Conservation (phyloP, 768 basidiomycete genomes). For the Hericium alpestre region DNA sequence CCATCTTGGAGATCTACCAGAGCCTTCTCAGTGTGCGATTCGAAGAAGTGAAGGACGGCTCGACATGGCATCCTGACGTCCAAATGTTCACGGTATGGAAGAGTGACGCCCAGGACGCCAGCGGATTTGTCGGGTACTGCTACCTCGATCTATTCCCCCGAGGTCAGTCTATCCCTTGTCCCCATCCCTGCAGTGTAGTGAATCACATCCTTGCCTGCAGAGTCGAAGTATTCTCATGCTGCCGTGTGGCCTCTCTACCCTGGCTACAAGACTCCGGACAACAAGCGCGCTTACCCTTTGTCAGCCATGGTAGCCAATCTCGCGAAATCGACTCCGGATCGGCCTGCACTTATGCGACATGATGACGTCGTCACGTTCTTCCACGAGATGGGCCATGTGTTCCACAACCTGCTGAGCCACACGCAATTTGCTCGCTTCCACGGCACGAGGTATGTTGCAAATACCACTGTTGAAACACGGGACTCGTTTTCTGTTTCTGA, state of each 20-base stretch:
- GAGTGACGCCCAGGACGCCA: slow-evolving; percentile 55
- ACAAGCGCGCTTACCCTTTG: slow-evolving; percentile 60
- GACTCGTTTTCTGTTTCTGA: slow-evolving; percentile 15
- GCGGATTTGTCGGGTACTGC: slow-evolving; percentile 74
- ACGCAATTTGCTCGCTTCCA: slow-evolving; percentile 74
- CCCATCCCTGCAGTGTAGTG: not conserved
- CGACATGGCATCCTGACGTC: slow-evolving; percentile 84
- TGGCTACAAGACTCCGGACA: slow-evolving; percentile 48
- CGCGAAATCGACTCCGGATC: slow-evolving; percentile 71
- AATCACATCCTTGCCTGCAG: slow-evolving; percentile 23
- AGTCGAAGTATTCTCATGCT: slow-evolving; percentile 75
- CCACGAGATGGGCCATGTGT: slow-evolving; percentile 69
- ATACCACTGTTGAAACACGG: slow-evolving; percentile 4
- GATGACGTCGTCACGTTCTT: slow-evolving; percentile 86
- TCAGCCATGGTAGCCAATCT: slow-evolving; percentile 87
- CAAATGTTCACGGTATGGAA: slow-evolving; percentile 84
- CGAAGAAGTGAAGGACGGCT: slow-evolving; percentile 29
- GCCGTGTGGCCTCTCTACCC: slow-evolving; percentile 73
- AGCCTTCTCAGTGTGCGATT: slow-evolving; percentile 70
- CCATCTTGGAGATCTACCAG: slow-evolving; percentile 78
- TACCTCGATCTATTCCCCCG: slow-evolving; percentile 85
- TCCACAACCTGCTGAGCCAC: slow-evolving; percentile 47
- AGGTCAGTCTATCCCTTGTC: slow-evolving; percentile 30
- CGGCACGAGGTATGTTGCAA: slow-evolving; percentile 37
- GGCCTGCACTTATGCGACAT: slow-evolving; percentile 79